Conservation (phyloP, 2,329 filamentous ascomycete species). For the Dactylonectria macrodidyma region DNA sequence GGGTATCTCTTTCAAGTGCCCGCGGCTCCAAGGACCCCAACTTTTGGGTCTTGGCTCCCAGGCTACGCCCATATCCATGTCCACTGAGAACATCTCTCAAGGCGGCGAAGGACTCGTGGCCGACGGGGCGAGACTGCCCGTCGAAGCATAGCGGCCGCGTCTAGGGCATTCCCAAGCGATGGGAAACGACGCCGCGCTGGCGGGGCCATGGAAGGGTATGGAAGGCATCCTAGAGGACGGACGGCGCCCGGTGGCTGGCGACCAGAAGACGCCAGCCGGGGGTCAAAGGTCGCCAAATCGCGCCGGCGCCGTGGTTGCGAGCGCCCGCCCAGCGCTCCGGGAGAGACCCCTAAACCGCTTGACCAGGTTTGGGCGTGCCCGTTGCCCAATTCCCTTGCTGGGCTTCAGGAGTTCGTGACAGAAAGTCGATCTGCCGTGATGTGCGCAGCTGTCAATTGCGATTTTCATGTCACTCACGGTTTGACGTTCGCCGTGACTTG, state of each 20-base stretch:
- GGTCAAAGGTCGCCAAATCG: constrained; percentile 26
- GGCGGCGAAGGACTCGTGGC: constrained; percentile 37
- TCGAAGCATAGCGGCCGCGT: constrained; percentile 43
- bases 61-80: constrained; percentile 21
- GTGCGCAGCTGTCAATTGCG: constrained; percentile 32
- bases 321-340: constrained; percentile 38
- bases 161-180: constrained; percentile 43
- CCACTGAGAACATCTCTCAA: constrained; percentile 25
- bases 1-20: constrained; percentile 12
- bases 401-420: constrained; percentile 28
- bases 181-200: constrained; percentile 42
- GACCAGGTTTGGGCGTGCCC: neutral
- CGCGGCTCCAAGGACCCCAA: constrained; percentile 25
- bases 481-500: constrained; percentile 5
- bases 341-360: constrained; percentile 28
- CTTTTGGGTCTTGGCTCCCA: constrained; percentile 10
- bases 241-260: constrained; percentile 33
- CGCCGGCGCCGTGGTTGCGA: constrained; percentile 37
- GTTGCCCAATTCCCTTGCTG: constrained; percentile 42
- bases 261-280: constrained; percentile 28
- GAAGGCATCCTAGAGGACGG: constrained; percentile 40
- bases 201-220: constrained; percentile 44
- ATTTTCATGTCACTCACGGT: constrained; percentile 26
- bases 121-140: constrained; percentile 41
- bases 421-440: constrained; percentile 37